Conservation (phyloP, 2,329 filamentous ascomycete genomes). For the Cladophialophora bantiana region DNA sequence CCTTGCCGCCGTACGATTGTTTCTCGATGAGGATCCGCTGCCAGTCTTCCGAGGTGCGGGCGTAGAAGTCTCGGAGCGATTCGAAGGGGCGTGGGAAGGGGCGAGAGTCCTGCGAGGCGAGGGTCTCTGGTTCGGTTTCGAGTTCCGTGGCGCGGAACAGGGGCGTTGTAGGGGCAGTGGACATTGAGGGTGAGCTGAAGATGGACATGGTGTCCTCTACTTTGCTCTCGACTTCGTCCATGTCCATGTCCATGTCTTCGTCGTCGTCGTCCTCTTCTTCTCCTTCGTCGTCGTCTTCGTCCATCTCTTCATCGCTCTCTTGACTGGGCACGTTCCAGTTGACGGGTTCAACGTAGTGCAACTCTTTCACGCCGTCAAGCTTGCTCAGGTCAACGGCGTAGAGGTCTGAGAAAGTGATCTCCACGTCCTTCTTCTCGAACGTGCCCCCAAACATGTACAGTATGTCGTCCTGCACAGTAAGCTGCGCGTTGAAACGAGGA, state of each 20-base stretch:
- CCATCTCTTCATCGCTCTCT: slow-evolving; percentile 63
- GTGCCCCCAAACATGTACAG: slow-evolving; percentile 96
- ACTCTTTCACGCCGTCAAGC: slow-evolving; percentile 89
- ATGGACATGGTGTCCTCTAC: slow-evolving; percentile 46
- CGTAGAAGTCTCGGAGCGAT: slow-evolving; percentile 88
- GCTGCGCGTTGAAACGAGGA: slow-evolving; percentile 85
- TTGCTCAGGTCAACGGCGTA: slow-evolving; percentile 94
- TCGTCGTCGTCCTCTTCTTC: slow-evolving; percentile 53
- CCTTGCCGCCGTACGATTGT: slow-evolving; percentile 69
- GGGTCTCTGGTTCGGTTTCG: slow-evolving; percentile 36
- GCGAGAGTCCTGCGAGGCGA: slow-evolving; percentile 71
- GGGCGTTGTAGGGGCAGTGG: slow-evolving; percentile 50
- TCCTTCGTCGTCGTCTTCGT: slow-evolving; percentile 50
- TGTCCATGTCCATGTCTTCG: slow-evolving; percentile 52
- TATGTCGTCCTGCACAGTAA: slow-evolving; percentile 89
- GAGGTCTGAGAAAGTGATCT: slow-evolving; percentile 95
- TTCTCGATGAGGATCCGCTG: slow-evolving; percentile 79
- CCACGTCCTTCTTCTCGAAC: slow-evolving; percentile 90
- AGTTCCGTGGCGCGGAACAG: slow-evolving; percentile 45
- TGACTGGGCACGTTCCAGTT: slow-evolving; percentile 78
- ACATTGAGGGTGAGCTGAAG: slow-evolving; percentile 42
- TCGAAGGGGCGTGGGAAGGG: slow-evolving; percentile 86
- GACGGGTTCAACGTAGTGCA: slow-evolving; percentile 83
- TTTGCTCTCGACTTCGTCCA: slow-evolving; percentile 53
- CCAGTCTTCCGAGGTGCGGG: slow-evolving; percentile 86